phyloP scores from a whole-genome alignment of 148 eudicot genomes.

The Linanthus parryae region DNA sequence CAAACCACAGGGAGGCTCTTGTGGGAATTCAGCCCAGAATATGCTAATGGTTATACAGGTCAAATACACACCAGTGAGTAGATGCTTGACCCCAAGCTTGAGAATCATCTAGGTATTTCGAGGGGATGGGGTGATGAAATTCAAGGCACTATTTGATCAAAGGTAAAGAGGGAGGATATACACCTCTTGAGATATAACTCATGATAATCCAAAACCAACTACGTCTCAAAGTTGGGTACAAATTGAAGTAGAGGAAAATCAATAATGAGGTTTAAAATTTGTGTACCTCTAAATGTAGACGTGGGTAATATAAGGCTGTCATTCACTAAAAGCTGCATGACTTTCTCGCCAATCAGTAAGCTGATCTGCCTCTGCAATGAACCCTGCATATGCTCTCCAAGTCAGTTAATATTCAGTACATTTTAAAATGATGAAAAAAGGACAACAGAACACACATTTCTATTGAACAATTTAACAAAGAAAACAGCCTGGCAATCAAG shows the following conservation, averaged over 20 bases:
- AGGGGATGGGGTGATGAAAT: constrained; percentile 6
- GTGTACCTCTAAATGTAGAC: constrained; percentile 46
- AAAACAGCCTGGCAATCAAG: constrained; percentile 1
- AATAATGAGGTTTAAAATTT: neutral
- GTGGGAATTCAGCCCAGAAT: too few relatives aligned
- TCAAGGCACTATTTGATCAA: neutral
- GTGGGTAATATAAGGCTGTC: constrained; percentile 51
- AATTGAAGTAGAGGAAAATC: too few relatives aligned
- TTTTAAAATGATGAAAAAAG: neutral
- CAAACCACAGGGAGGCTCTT: too few relatives aligned
- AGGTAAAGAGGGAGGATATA: neutral
- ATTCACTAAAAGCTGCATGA: constrained; percentile 54
- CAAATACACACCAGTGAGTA: too few relatives aligned
- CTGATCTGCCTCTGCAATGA: constrained; percentile 55
- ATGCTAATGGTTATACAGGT: too few relatives aligned
- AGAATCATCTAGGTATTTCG: neutral
- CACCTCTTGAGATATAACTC: neutral
- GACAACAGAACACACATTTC: neutral
- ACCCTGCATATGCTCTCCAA: too few relatives aligned
- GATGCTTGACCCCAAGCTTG: too few relatives aligned
- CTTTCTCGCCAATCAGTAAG: constrained; percentile 43
- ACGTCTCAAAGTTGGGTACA: neutral
- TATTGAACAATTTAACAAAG: neutral
- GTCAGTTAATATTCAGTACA: too few relatives aligned
- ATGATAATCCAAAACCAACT: neutral